Percentiles rank a stretch among this genome's conserved stretches.
Evolutionary conservation across 441 rosid genomes (phyloP).

Genomic region (Theobroma grandiflorum): DNA sequence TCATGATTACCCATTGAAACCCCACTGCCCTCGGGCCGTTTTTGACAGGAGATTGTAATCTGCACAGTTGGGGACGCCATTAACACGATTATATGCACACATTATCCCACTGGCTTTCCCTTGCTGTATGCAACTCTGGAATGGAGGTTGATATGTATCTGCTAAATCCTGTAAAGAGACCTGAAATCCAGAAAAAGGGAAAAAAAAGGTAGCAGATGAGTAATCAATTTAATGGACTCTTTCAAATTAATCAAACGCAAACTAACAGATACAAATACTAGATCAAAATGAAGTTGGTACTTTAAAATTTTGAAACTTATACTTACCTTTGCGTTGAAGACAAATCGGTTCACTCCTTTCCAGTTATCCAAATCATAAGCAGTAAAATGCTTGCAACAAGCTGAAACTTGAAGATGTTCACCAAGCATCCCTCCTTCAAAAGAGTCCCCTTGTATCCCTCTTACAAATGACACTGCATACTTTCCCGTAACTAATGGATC

Average conservation of each 20-base stretch:
- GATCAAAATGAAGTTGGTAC: neutral
- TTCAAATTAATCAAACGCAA: neutral
- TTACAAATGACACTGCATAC: conserved; percentile 74
- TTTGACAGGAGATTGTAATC: conserved; percentile 67
- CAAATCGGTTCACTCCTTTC: conserved; percentile 71
- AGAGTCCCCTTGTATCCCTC: conserved; percentile 84
- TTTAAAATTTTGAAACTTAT: neutral
- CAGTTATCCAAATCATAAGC: conserved; percentile 89
- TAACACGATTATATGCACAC: conserved; percentile 88
- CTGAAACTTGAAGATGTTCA: conserved; percentile 76
- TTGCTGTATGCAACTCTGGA: conserved; percentile 71
- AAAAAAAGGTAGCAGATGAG: neutral
- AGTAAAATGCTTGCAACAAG: conserved; percentile 93
- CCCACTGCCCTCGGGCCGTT: conserved; percentile 74
- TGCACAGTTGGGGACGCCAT: conserved; percentile 89
- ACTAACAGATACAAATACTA: neutral
- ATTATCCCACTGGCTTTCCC: conserved; percentile 82
- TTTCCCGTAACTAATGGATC: conserved; percentile 76
- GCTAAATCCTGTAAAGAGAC: conserved; percentile 79
- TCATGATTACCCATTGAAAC: conserved; percentile 61
- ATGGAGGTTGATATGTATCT: conserved; percentile 90
- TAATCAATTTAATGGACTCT: neutral
- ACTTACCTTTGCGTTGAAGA: conserved; percentile 71
- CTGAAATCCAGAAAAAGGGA: conserved; percentile 37
- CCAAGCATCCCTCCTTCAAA: conserved; percentile 63